Evolutionary conservation across 441 rosid species (phyloP).

Genomic region (Jatropha podagrica): DNA sequence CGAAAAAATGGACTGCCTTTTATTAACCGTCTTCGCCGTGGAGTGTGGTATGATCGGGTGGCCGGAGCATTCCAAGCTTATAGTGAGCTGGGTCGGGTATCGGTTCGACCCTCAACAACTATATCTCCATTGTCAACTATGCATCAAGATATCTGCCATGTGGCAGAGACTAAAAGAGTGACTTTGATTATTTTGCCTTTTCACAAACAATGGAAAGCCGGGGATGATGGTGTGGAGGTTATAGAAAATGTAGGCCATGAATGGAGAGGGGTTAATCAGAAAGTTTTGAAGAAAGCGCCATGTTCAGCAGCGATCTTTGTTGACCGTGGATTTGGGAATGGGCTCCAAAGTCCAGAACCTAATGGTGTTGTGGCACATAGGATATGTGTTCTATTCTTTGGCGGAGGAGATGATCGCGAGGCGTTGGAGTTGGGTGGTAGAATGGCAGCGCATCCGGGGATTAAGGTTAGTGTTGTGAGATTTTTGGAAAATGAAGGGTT

Average conservation of each 20-base stretch:
- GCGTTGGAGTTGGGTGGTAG: constrained; percentile 61
- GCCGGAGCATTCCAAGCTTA: constrained; percentile 61
- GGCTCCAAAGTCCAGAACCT: constrained; percentile 23
- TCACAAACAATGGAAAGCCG: constrained; percentile 63
- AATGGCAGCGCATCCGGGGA: constrained; percentile 72
- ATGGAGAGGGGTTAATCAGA: constrained; percentile 67
- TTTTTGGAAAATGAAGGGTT: constrained; percentile 37
- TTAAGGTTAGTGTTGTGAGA: constrained; percentile 49
- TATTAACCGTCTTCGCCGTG: constrained; percentile 47
- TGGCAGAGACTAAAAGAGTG: constrained; percentile 63
- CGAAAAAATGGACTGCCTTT: constrained; percentile 68
- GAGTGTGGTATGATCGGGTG: constrained; percentile 50
- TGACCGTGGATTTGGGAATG: constrained; percentile 69
- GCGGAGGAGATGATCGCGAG: constrained; percentile 81
- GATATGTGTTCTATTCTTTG: constrained; percentile 63
- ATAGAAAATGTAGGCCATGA: constrained; percentile 61
- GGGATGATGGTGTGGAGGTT: constrained; percentile 33
- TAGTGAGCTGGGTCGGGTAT: constrained; percentile 56
- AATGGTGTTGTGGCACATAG: constrained; percentile 31
- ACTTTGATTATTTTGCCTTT: constrained; percentile 63
- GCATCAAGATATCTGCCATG: constrained; percentile 80
- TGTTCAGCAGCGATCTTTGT: constrained; percentile 78
- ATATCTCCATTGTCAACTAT: constrained; percentile 61
- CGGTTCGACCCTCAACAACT: constrained; percentile 56
- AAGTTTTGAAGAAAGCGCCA: constrained; percentile 61